Conservation (phyloP, 2,329 filamentous ascomycete species). For the Colletotrichum sp. region DNA sequence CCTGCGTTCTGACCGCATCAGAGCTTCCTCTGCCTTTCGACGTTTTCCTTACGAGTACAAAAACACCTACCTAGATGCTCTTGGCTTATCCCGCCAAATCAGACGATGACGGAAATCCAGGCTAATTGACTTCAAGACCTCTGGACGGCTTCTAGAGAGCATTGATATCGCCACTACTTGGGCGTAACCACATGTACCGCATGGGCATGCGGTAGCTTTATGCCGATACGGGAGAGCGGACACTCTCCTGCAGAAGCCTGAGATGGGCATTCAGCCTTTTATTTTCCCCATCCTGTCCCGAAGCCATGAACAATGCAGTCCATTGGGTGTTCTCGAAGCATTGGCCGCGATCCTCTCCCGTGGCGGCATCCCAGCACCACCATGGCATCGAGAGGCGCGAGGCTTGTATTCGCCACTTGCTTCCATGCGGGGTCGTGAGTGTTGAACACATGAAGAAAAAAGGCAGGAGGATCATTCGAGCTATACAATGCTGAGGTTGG, state of each 20-base stretch:
- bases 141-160: too few relatives aligned
- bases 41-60: background rate
- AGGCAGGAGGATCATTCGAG: accelerated
- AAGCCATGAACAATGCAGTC: background rate
- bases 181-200: too few relatives aligned
- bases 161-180: too few relatives aligned
- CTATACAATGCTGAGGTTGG: background rate
- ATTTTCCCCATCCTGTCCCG: background rate
- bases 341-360: background rate
- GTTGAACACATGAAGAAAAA: background rate
- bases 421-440: accelerated
- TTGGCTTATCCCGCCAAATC: background rate
- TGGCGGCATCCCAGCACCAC: background rate
- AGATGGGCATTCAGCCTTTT: background rate
- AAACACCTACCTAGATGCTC: background rate
- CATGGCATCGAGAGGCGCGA: background rate
- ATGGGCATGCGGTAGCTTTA: too few relatives aligned
- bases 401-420: background rate
- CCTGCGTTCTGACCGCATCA: accelerated
- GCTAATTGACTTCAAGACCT: background rate
- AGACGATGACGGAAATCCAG: accelerated
- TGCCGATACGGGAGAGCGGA: too few relatives aligned
- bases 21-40: background rate
- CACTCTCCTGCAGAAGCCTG: background rate
- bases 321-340: background rate